Conservation (phyloP, 2,329 filamentous ascomycete genomes). For the Lasiodiplodia sp. region DNA sequence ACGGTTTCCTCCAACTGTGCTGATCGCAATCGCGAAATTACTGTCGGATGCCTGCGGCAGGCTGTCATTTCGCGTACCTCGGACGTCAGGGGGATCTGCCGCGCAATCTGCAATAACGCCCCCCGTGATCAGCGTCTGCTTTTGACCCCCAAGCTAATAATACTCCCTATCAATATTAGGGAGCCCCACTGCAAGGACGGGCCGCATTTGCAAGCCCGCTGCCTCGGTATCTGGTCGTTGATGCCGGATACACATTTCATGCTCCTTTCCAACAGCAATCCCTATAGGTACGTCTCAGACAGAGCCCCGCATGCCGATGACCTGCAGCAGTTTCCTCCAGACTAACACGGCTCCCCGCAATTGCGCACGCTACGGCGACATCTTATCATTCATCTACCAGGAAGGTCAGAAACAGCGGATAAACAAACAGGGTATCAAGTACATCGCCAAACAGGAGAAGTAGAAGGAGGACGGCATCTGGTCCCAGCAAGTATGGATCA, state of each 20-base stretch:
- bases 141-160: constrained; percentile 16
- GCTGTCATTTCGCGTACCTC: constrained; percentile 1
- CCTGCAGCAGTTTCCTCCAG: neutral
- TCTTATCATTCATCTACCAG: neutral
- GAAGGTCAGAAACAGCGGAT: neutral
- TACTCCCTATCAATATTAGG: constrained; percentile 1
- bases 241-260: constrained; percentile 1
- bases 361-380: neutral
- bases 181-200: neutral
- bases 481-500: neutral
- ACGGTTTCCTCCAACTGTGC: neutral
- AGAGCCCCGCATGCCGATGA: neutral
- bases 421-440: neutral
- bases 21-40: constrained; percentile 13
- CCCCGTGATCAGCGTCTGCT: constrained; percentile 2
- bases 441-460: neutral
- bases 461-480: neutral
- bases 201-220: neutral
- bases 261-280: neutral
- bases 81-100: constrained; percentile 20
- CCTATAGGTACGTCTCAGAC: neutral
- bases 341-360: neutral
- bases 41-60: neutral
- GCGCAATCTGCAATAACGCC: constrained; percentile 8
- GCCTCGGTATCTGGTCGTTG: neutral